Conservation (phyloP, 2,329 filamentous ascomycete genomes). For the Dothistroma pini region DNA sequence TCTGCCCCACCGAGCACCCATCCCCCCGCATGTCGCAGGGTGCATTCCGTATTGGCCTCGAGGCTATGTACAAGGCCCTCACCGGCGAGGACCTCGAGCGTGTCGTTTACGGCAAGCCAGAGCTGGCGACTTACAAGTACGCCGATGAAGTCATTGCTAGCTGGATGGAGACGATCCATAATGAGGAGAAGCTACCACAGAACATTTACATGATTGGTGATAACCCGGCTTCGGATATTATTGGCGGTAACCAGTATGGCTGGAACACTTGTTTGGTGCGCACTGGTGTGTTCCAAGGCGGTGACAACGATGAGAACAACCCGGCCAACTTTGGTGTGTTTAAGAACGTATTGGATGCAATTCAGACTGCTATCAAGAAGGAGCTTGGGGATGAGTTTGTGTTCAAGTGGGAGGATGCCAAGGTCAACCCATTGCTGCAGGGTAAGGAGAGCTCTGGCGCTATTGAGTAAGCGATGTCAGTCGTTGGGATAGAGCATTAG, state of each 20-base stretch:
- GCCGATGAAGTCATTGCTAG: constrained; percentile 67
- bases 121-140: constrained; percentile 73
- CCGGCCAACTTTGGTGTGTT: constrained; percentile 76
- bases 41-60: constrained; percentile 69
- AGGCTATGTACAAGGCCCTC: constrained; percentile 69
- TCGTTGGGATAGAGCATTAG: not conserved
- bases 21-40: constrained; percentile 68
- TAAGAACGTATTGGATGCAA: constrained; percentile 66
- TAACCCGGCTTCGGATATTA: constrained; percentile 70
- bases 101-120: constrained; percentile 73
- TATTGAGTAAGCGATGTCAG: constrained; percentile 21
- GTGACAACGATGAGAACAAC: constrained; percentile 71
- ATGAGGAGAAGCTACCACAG: constrained; percentile 63
- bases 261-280: constrained; percentile 78
- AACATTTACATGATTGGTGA: constrained; percentile 77
- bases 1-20: constrained; percentile 54
- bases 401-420: constrained; percentile 64
- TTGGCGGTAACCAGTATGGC: constrained; percentile 75
- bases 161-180: constrained; percentile 75
- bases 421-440: constrained; percentile 62
- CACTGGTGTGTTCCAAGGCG: constrained; percentile 74
- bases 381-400: constrained; percentile 71
- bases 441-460: constrained; percentile 19
- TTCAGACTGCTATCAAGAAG: constrained; percentile 63
- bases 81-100: constrained; percentile 69